These are phyloP conservation scores for Vigna unguiculata DNA, from an alignment of 306 rosid species.

Conservation along the genomic window DNA sequence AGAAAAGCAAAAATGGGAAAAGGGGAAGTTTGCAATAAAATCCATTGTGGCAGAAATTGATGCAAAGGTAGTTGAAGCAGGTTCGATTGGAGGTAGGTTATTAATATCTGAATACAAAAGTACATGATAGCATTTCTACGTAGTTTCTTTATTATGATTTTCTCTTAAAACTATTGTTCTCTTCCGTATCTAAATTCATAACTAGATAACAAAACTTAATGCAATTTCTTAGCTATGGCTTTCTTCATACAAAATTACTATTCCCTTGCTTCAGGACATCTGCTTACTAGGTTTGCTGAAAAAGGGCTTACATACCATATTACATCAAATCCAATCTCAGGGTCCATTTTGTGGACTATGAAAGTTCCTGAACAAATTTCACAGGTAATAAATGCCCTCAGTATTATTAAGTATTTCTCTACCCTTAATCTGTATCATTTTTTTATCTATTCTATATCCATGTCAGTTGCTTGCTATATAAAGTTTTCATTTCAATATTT, in stretches of 20 bases:
- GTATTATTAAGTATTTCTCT: constrained; percentile 37
- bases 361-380: constrained; percentile 81
- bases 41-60: constrained; percentile 89
- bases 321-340: constrained; percentile 80
- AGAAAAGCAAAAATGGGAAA: constrained; percentile 90
- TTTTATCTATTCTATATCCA: constrained; percentile 10
- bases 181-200: constrained; percentile 24
- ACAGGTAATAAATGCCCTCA: constrained; percentile 59
- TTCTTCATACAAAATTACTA: constrained; percentile 32
- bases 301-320: constrained; percentile 78
- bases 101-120: constrained; percentile 25
- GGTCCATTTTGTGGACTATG: constrained; percentile 92
- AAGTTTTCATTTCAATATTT: constrained; percentile 6
- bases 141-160: constrained; percentile 25
- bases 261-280: constrained; percentile 62
- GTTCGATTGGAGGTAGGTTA: constrained; percentile 84
- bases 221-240: neutral
- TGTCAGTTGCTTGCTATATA: constrained; percentile 20
- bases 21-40: constrained; percentile 82
- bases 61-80: constrained; percentile 83
- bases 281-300: constrained; percentile 89
- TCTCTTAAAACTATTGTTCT: constrained; percentile 36
- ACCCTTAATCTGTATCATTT: neutral
- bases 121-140: constrained; percentile 20
- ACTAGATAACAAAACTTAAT: neutral